phyloP scores from a whole-genome alignment of 176 grass and related monocot species.

The Melocanna baccifera region DNA sequence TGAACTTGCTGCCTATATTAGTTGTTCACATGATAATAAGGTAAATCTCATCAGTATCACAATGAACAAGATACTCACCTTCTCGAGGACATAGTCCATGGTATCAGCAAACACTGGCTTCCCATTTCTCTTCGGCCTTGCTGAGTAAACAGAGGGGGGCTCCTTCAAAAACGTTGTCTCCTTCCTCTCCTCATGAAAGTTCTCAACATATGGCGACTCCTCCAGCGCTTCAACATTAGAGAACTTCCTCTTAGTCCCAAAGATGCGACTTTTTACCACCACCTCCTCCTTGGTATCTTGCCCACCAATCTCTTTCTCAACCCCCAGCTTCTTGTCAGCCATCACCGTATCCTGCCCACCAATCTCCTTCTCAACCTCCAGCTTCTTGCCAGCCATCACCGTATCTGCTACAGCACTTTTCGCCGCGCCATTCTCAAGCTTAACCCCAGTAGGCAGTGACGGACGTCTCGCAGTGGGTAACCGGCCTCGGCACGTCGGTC shows the following conservation, averaged over 20 bases:
- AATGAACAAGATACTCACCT: slow-evolving; percentile 50
- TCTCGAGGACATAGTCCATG: slow-evolving; percentile 65
- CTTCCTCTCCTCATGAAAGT: slow-evolving; percentile 29
- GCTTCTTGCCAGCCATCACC: slow-evolving; percentile 21
- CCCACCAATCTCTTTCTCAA: slow-evolving; percentile 20
- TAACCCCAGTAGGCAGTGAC: slow-evolving; percentile 43
- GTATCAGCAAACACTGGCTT: slow-evolving; percentile 42
- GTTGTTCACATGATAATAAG: slow-evolving; percentile 3
- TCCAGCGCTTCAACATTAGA: slow-evolving; percentile 31
- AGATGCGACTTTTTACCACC: slow-evolving; percentile 45
- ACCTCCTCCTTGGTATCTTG: slow-evolving; percentile 42
- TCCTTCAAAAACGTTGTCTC: slow-evolving; percentile 21
- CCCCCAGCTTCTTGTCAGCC: slow-evolving; percentile 29
- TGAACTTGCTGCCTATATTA: not conserved
- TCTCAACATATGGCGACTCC: slow-evolving; percentile 56
- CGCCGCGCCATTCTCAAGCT: slow-evolving; percentile 46
- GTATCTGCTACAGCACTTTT: slow-evolving; percentile 16
- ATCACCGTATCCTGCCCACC: slow-evolving; percentile 8
- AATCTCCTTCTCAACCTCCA: slow-evolving; percentile 21
- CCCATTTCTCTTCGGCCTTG: slow-evolving; percentile 42
- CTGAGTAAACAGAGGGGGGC: slow-evolving; percentile 37
- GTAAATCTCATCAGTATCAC: slow-evolving; percentile 24
- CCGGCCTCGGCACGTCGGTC: slow-evolving; percentile 73
- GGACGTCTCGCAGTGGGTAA: slow-evolving; percentile 60
- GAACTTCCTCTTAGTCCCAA: slow-evolving; percentile 59